Base-by-base conservation (phyloP, 768 basidiomycete genomes). In the Boletus vinaceobasis region DNA sequence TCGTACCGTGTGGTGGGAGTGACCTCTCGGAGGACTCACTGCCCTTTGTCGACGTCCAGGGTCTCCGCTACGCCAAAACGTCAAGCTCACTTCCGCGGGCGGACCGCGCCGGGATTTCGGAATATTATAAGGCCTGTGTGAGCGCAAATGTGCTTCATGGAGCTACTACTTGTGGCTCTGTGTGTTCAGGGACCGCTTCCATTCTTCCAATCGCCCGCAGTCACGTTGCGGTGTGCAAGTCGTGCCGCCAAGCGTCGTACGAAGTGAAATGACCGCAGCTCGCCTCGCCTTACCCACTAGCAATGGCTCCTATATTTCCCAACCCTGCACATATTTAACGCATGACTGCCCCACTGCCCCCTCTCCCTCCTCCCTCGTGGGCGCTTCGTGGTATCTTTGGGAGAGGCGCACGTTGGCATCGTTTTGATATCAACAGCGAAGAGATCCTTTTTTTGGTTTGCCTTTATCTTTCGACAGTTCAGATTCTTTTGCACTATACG, bases 281-380 rank as follows among this genome's bases (percentile, higher is more conserved):
- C 35, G 64, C 65, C 58, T 60, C 58, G 51, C 64, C 48, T 56
- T 32, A 8, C 38, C 42, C 60, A 13, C 36, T 19, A 13, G 43
- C 29, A 33, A 44, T 4, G 43, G 1, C 52, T 56, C 55, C 61
- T 42, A 43, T 43, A 31, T 32, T 23, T 21, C 27, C 4, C n/a
- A 29, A 54, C 59, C 63, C 53, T 63, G 62, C 43, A 35, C 38
- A 11, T 64, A 66, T 61, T 56, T 64, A 56, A 53, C 38, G 11
- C 56, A 32, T 32, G 23, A 7, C 31, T 6, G 27, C 5, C 40
- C 42, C 50, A 21, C 17, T 38, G 2, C 32, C 33, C 23, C 31
- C 27, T 44, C 50, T 39, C n/a, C 26, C n/a, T 10, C 19, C 17
- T 51, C 6, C 52, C 54, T 64, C 56, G 61, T 64, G 58, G 60